These are phyloP conservation scores for Musa beccarii DNA, from an alignment of 176 grass and related monocot genomes.

Conservation along the genomic window DNA sequence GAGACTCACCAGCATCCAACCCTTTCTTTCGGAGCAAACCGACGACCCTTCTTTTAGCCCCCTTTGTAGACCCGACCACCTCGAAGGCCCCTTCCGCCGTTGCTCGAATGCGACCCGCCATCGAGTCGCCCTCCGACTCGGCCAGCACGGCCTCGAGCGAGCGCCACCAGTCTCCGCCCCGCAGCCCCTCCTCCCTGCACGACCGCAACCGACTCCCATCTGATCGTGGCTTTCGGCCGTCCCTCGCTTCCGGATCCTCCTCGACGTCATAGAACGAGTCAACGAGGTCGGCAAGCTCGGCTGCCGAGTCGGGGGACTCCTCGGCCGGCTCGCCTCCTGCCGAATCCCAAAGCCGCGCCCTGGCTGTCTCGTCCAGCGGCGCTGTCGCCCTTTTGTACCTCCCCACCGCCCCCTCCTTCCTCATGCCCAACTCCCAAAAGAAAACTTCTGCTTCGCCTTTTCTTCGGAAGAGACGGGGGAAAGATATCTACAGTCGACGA, in stretches of 20 bases:
- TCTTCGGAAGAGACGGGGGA: too few relatives aligned
- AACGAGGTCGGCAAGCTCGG: slow-evolving; percentile 15
- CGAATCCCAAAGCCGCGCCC: slow-evolving; percentile 37
- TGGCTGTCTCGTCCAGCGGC: slow-evolving; percentile 50
- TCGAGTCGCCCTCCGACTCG: slow-evolving; percentile 28
- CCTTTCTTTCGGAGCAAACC: slow-evolving; percentile 30
- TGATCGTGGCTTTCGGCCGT: background rate
- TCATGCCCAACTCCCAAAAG: background rate
- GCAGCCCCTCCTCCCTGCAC: background rate
- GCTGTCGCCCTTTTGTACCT: slow-evolving; percentile 50
- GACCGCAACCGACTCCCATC: slow-evolving; percentile 16
- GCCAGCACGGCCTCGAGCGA: too few relatives aligned
- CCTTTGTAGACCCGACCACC: slow-evolving; percentile 10
- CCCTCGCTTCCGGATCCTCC: too few relatives aligned
- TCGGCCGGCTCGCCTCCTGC: slow-evolving; percentile 7
- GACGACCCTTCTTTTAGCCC: slow-evolving; percentile 22
- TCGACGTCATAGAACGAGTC: too few relatives aligned
- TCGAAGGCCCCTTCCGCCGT: slow-evolving; percentile 43
- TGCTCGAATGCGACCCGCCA: slow-evolving; percentile 20
- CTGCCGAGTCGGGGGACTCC: background rate
- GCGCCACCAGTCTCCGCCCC: too few relatives aligned
- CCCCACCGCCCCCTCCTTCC: background rate
- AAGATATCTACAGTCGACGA: too few relatives aligned
- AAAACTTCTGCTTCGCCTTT: too few relatives aligned
- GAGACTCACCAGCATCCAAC: slow-evolving; percentile 39